Evolutionary conservation across 371 early-diverging fungal species (phyloP).

Genomic region (Mortierella sp.): DNA sequence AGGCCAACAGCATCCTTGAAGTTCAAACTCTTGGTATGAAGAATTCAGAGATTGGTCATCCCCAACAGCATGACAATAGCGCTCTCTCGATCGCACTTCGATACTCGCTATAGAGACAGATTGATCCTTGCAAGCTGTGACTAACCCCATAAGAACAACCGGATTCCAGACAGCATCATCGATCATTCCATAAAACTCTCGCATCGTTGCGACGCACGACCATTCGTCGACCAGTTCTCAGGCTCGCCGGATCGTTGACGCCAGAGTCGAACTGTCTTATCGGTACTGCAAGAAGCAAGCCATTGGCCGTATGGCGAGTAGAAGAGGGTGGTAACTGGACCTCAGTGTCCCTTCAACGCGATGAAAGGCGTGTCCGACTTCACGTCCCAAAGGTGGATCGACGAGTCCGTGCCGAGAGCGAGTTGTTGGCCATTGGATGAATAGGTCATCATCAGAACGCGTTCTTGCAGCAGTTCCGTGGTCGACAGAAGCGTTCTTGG

Average conservation of each 20-base stretch:
- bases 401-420: neutral
- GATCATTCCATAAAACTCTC: neutral
- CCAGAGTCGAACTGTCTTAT: constrained; percentile 19
- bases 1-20: no score
- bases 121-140: neutral
- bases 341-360: neutral
- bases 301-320: neutral
- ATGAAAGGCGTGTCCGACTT: neutral
- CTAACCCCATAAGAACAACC: neutral
- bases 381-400: constrained; percentile 4
- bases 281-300: neutral
- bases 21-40: no score
- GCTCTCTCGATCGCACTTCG: neutral
- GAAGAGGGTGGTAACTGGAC: neutral
- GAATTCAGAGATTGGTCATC: no score
- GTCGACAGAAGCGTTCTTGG: neutral
- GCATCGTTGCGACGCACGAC: neutral
- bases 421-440: constrained; percentile 18
- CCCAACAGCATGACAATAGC: no score
- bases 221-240: neutral
- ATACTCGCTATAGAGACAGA: neutral
- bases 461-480: neutral
- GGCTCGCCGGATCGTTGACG: neutral
- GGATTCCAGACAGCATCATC: neutral
- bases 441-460: neutral